phyloP scores from a whole-genome alignment of 176 grass and related monocot genomes.

The Zea mays region Zm-B73-REFERENCE-NAM-5.0 NC_050097.1:11718001-11718500 shows the following conservation, averaged over 20 bases:
- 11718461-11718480: no score
- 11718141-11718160: not conserved
- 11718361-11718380: constrained; percentile 54
- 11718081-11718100: constrained; percentile 43
- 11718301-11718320: constrained; percentile 54
- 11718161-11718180: constrained; percentile 60
- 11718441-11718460: no score
- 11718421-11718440: no score
- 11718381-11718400: constrained; percentile 62
- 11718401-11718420: constrained; percentile 59
- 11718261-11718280: constrained; percentile 39
- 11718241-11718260: constrained; percentile 56
- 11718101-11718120: constrained; percentile 24
- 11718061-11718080: constrained; percentile 53
- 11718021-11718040: constrained; percentile 56
- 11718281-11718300: constrained; percentile 52
- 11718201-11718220: constrained; percentile 6
- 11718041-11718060: constrained; percentile 53
- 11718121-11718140: constrained; percentile 41
- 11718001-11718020: constrained; percentile 54
- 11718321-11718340: constrained; percentile 62
- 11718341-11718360: constrained; percentile 55
- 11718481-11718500: no score
- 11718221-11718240: constrained; percentile 41
- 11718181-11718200: constrained; percentile 50